These are phyloP conservation scores for Penicillium dipodomyicola DNA, from an alignment of 495 filamentous ascomycete genomes.

Conservation along the genomic window DNA sequence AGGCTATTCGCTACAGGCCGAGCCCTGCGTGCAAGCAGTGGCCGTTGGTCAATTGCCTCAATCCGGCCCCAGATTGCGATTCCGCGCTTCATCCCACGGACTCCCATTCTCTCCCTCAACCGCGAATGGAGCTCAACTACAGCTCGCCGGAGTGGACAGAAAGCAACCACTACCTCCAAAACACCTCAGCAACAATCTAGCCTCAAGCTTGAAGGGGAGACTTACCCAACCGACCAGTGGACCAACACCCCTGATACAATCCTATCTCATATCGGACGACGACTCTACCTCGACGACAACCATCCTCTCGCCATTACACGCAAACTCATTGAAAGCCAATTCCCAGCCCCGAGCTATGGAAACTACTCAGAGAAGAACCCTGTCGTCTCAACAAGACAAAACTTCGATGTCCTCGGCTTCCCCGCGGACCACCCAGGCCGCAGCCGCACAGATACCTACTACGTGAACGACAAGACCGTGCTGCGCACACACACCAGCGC, in stretches of 20 bases:
- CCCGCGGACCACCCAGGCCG: constrained; percentile 86
- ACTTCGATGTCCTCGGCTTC: constrained; percentile 94
- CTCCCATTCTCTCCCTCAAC: constrained; percentile 17
- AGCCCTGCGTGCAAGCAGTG: constrained; percentile 42
- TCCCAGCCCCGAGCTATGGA: constrained; percentile 68
- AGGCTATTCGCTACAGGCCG: constrained; percentile 46
- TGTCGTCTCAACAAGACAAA: constrained; percentile 80
- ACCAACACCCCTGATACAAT: constrained; percentile 80
- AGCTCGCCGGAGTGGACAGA: constrained; percentile 25
- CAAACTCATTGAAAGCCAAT: constrained; percentile 85
- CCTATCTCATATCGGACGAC: constrained; percentile 65
- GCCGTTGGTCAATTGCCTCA: constrained; percentile 39
- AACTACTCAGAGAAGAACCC: constrained; percentile 76
- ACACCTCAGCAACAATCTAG: constrained; percentile 15
- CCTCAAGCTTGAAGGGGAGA: constrained; percentile 57
- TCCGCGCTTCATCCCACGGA: constrained; percentile 24
- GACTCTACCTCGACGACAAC: constrained; percentile 79
- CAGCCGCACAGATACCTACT: constrained; percentile 88
- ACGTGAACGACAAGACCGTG: constrained; percentile 80
- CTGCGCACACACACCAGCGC: constrained; percentile 92
- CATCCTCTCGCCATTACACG: constrained; percentile 91
- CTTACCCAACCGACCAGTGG: constrained; percentile 74
- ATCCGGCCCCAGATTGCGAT: constrained; percentile 28
- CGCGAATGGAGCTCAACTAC: constrained; percentile 41
- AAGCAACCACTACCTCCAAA: constrained; percentile 13